Evolutionary conservation across 371 early-diverging fungal genomes (phyloP).

Genomic region (Rozella allomycis): DNA sequence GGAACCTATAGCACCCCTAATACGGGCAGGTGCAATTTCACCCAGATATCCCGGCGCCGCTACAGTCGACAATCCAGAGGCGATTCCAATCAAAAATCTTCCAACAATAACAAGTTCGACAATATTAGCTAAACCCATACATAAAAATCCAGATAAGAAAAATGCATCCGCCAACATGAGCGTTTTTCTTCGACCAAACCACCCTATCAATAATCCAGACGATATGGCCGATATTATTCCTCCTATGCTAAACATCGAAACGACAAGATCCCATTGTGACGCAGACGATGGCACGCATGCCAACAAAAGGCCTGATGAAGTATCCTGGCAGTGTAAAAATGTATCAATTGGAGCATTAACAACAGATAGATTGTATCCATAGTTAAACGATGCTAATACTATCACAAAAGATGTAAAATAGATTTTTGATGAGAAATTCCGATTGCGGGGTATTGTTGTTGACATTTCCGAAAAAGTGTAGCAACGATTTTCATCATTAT

Average conservation of each 20-base stretch:
- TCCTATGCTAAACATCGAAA: conserved; percentile 46
- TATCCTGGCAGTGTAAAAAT: too few relatives aligned
- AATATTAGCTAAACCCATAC: conserved; percentile 34
- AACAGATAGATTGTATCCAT: too few relatives aligned
- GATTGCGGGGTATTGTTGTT: too few relatives aligned
- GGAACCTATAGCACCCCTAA: conserved; percentile 46
- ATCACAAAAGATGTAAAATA: too few relatives aligned
- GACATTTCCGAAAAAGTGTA: too few relatives aligned
- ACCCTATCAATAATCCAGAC: conserved; percentile 41
- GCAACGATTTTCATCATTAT: too few relatives aligned
- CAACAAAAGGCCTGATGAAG: conserved; percentile 21
- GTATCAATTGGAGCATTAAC: too few relatives aligned
- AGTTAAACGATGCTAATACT: too few relatives aligned
- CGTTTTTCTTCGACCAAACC: conserved; percentile 44
- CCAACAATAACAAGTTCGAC: conserved; percentile 36
- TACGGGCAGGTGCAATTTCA: conserved; percentile 49
- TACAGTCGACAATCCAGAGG: conserved; percentile 54
- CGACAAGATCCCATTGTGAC: conserved; percentile 38
- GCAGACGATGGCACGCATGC: conserved; percentile 58
- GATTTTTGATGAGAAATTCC: too few relatives aligned
- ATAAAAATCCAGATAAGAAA: conserved; percentile 34
- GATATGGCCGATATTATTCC: conserved; percentile 60
- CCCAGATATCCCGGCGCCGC: conserved; percentile 65
- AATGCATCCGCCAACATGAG: conserved; percentile 39
- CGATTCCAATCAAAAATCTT: conserved; percentile 63